phyloP scores from a whole-genome alignment of 2,329 filamentous ascomycete genomes.

The Metarhizium guizhouense region DNA sequence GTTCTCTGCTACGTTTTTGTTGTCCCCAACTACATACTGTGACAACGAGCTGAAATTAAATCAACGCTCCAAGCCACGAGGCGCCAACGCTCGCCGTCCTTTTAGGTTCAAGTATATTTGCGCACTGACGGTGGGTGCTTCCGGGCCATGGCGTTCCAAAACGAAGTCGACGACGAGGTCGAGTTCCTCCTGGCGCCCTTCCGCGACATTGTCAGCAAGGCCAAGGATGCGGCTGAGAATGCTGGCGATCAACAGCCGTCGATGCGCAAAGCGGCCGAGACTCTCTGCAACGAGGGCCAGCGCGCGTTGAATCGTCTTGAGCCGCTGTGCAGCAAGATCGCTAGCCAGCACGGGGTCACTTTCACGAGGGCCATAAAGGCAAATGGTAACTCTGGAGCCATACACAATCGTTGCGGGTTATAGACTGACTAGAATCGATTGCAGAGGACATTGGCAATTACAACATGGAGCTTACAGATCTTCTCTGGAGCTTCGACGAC shows the following conservation, averaged over 20 bases:
- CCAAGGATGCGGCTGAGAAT: constrained; percentile 35
- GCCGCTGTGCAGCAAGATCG: constrained; percentile 38
- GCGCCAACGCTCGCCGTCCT: neutral
- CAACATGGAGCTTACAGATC: constrained; percentile 36
- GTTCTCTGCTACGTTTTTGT: no score
- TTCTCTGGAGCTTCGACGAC: constrained; percentile 50
- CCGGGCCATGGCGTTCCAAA: neutral
- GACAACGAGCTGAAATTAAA: no score
- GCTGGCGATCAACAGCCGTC: constrained; percentile 28
- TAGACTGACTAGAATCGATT: neutral
- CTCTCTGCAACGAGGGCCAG: constrained; percentile 37
- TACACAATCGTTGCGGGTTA: no score
- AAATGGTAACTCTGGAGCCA: constrained; percentile 31
- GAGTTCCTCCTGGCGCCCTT: constrained; percentile 42
- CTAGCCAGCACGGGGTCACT: constrained; percentile 38
- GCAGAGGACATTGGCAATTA: constrained; percentile 41
- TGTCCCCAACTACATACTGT: no score
- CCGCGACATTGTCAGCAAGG: constrained; percentile 43
- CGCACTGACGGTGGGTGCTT: neutral
- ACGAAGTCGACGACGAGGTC: constrained; percentile 27
- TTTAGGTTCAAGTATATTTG: neutral
- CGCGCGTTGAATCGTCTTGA: constrained; percentile 41
- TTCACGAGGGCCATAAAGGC: constrained; percentile 44
- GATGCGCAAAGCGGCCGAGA: constrained; percentile 42
- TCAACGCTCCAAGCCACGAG: neutral